phyloP scores from a whole-genome alignment of 1,284 basidiomycete species.

The Apiotrichum domesticum region DNA sequence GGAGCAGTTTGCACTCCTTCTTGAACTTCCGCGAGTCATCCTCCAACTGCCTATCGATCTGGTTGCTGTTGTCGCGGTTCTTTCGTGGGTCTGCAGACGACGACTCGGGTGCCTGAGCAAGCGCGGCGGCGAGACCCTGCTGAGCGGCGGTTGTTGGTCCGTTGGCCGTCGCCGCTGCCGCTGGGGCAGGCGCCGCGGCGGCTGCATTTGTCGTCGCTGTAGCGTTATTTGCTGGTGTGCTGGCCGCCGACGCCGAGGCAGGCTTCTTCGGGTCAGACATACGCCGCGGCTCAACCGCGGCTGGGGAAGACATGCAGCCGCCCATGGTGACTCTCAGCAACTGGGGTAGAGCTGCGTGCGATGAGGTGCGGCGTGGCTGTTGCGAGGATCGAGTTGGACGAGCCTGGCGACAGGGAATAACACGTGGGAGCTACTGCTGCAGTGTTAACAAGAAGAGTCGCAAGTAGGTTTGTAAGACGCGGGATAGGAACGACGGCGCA shows the following conservation, averaged over 20 bases:
- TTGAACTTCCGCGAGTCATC: conserved; percentile 60
- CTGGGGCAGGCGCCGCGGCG: conserved; percentile 24
- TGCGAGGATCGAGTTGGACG: too few relatives aligned
- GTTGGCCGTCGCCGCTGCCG: conserved; percentile 15
- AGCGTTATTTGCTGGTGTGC: conserved; percentile 11
- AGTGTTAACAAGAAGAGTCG: too few relatives aligned
- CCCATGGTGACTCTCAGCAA: conserved; percentile 20
- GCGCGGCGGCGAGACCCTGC: conserved; percentile 34
- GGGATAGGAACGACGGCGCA: too few relatives aligned
- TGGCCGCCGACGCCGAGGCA: neutral
- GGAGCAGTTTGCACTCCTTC: conserved; percentile 89
- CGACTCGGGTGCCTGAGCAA: conserved; percentile 24
- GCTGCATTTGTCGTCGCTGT: conserved; percentile 11
- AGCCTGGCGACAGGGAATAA: too few relatives aligned
- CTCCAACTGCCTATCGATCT: conserved; percentile 54
- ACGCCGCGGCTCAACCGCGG: conserved; percentile 16
- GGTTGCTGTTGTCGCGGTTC: conserved; percentile 59
- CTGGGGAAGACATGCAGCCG: conserved; percentile 32
- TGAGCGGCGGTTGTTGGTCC: conserved; percentile 8
- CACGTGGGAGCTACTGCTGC: too few relatives aligned
- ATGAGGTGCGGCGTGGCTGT: too few relatives aligned
- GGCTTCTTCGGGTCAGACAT: conserved; percentile 13
- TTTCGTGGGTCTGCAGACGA: conserved; percentile 13
- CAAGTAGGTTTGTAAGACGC: too few relatives aligned
- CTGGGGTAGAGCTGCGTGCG: too few relatives aligned